phyloP scores from a whole-genome alignment of 202 grass and related monocot genomes.

The Saccharum hybrid region DNA sequence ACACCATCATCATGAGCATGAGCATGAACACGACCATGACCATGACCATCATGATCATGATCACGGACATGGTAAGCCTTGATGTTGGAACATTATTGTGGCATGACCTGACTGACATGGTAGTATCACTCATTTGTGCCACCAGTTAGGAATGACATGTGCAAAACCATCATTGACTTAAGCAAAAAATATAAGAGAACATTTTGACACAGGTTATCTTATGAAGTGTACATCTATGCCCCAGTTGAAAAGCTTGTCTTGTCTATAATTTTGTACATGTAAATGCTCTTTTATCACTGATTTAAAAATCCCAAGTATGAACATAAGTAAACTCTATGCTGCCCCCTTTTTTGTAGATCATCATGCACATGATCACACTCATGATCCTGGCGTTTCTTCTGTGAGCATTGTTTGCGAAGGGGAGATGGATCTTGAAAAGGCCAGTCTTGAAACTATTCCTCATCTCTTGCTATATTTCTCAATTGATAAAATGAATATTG shows the following conservation, averaged over 20 bases:
- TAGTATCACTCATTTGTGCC: neutral
- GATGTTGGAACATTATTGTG: conserved; percentile 38
- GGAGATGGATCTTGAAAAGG: conserved; percentile 97
- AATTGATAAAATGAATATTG: conserved; percentile 2
- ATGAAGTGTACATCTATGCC: conserved; percentile 19
- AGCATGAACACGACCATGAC: conserved; percentile 37
- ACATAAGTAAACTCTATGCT: conserved; percentile 24
- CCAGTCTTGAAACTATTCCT: conserved; percentile 39
- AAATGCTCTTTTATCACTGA: neutral
- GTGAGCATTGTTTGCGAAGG: conserved; percentile 99
- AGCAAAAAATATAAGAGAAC: neutral
- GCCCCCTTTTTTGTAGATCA: conserved; percentile 65
- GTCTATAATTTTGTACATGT: neutral
- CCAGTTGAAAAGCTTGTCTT: neutral
- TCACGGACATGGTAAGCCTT: conserved; percentile 72
- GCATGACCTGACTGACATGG: neutral
- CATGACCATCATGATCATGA: conserved; percentile 66
- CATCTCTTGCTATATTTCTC: conserved; percentile 36
- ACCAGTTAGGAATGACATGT: neutral
- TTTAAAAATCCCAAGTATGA: conserved; percentile 5
- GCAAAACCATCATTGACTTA: neutral
- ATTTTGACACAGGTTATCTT: neutral
- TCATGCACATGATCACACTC: conserved; percentile 89
- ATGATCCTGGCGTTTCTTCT: conserved; percentile 97
- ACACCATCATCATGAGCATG: conserved; percentile 53